A percentile compares a stretch with the other conserved stretches of the same genome.
These are phyloP conservation scores for Citrus sp. DNA, from an alignment of 345 rosid genomes.

Conservation along the genomic window DNA sequence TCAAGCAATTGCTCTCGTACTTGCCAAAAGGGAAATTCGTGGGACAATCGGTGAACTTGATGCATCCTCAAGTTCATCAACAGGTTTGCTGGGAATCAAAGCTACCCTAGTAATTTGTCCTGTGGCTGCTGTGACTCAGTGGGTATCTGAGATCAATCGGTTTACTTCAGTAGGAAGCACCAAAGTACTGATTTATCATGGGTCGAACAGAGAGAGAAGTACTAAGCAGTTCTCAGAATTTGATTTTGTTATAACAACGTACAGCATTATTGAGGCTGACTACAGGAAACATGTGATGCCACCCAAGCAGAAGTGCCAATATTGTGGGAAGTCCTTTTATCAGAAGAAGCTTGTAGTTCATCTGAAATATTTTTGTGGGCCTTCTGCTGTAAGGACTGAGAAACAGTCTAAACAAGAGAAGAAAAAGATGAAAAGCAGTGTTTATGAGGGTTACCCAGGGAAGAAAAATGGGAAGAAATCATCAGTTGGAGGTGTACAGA, in stretches of 20 bases:
- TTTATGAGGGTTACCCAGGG: conserved; percentile 22
- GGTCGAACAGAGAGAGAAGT: conserved; percentile 59
- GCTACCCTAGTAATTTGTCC: conserved; percentile 93
- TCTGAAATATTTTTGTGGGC: conserved; percentile 74
- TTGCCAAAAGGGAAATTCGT: conserved; percentile 54
- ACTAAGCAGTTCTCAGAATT: conserved; percentile 47
- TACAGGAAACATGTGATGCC: conserved; percentile 71
- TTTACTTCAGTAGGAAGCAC: conserved; percentile 79
- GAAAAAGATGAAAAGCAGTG: conserved; percentile 40
- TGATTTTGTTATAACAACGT: conserved; percentile 92
- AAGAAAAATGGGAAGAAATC: conserved; percentile 26
- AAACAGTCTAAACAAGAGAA: conserved; percentile 83
- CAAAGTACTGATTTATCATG: conserved; percentile 79
- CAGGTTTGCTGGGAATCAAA: conserved; percentile 28
- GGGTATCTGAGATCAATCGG: conserved; percentile 76
- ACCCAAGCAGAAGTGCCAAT: conserved; percentile 57
- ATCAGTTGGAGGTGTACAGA: conserved; percentile 11
- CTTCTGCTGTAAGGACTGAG: conserved; percentile 59
- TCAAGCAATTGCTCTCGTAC: conserved; percentile 94
- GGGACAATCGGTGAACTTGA: conserved; percentile 13
- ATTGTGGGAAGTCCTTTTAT: conserved; percentile 61
- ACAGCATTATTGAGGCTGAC: conserved; percentile 73
- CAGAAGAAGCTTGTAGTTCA: conserved; percentile 49
- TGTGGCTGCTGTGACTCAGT: conserved; percentile 86
- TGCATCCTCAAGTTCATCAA: conserved; percentile 31